A percentile compares a stretch with the other conserved stretches of the same genome.
These are phyloP conservation scores for Fagopyrum homotropicum DNA, from an alignment of 148 eudicot genomes.

Conservation along the genomic window DNA sequence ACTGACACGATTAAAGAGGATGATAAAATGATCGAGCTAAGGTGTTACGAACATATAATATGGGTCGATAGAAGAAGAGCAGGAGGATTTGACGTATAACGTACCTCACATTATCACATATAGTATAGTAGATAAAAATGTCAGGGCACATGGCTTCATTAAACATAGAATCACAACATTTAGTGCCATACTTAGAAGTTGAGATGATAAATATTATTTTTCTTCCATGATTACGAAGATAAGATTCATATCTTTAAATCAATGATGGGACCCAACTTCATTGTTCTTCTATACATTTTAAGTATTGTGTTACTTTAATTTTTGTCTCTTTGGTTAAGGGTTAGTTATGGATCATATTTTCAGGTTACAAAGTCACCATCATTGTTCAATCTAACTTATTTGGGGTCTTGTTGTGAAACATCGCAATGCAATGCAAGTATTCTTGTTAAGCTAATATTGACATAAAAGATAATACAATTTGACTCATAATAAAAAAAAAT, in stretches of 20 bases:
- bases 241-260: conserved; percentile 5
- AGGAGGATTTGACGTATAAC: no score
- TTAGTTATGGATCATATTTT: background rate
- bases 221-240: background rate
- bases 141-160: no score
- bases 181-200: background rate
- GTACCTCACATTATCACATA: no score
- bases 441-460: background rate
- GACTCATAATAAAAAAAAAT: no score
- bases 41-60: no score
- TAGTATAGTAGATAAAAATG: no score
- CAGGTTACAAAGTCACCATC: background rate
- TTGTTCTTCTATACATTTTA: background rate
- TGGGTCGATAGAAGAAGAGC: no score
- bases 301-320: background rate
- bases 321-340: background rate
- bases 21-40: no score
- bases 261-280: background rate
- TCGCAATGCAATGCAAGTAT: background rate
- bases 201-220: background rate
- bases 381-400: background rate
- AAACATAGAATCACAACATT: no score
- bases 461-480: no score
- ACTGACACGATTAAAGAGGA: no score
- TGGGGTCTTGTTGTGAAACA: background rate